Conservation (phyloP, 2,329 filamentous ascomycete genomes). For the Colletotrichum destructivum region DNA sequence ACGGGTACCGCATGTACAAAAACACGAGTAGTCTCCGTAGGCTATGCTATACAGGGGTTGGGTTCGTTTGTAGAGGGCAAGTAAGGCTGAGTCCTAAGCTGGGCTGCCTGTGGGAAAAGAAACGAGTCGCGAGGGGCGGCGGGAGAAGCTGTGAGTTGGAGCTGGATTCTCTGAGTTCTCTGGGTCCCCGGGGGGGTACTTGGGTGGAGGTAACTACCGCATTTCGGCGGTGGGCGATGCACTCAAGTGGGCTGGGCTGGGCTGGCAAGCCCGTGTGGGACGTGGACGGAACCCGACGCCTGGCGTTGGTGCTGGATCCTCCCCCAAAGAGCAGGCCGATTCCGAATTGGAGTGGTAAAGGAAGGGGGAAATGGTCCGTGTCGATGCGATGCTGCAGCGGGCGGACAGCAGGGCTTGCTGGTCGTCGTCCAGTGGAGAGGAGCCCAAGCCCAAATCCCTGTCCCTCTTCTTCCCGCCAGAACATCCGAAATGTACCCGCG, state of each 20-base stretch:
- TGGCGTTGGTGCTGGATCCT: slow-evolving; percentile 6
- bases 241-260: slow-evolving; percentile 35
- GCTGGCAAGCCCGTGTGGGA: slow-evolving; percentile 6
- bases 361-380: slow-evolving; percentile 32
- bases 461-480: not conserved
- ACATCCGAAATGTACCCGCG: not conserved
- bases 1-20: not conserved
- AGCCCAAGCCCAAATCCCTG: slow-evolving; percentile 8
- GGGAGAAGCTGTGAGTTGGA: slow-evolving; percentile 19
- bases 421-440: not conserved
- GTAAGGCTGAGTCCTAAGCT: slow-evolving; percentile 36
- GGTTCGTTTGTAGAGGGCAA: slow-evolving; percentile 30
- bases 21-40: not conserved
- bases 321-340: not conserved
- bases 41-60: slow-evolving; percentile 17
- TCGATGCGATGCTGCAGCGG: slow-evolving; percentile 18
- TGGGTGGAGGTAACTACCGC: no score
- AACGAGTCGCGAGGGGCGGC: slow-evolving; percentile 31
- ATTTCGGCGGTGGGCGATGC: slow-evolving; percentile 41
- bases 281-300: slow-evolving; percentile 13
- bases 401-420: not conserved
- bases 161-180: not conserved
- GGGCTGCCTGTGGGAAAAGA: not conserved
- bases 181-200: not conserved
- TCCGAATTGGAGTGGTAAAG: slow-evolving; percentile 5